Percentiles rank a stretch among this genome's conserved stretches.
These are phyloP conservation scores for Arthrobotrys megalospora DNA, from an alignment of 2,329 filamentous ascomycete species.

Conservation along the genomic window DNA sequence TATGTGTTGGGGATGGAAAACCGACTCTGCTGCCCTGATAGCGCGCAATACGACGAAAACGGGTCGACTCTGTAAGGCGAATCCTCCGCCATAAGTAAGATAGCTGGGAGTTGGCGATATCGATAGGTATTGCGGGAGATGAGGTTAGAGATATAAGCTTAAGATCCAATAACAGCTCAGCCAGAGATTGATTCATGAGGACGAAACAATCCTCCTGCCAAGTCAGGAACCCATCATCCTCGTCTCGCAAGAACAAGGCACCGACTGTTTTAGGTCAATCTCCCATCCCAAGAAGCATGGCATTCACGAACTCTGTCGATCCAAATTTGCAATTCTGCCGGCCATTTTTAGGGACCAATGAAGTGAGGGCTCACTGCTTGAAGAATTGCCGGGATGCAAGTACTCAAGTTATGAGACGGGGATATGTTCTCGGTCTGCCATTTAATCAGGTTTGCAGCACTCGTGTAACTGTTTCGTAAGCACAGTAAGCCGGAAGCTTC, in stretches of 20 bases:
- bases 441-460: background rate
- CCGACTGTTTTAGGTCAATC: background rate
- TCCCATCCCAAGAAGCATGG: slow-evolving; percentile 5
- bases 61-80: slow-evolving; percentile 46
- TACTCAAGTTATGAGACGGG: background rate
- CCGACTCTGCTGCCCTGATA: slow-evolving; percentile 45
- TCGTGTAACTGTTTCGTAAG: background rate
- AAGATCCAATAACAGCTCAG: too few relatives aligned
- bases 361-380: background rate
- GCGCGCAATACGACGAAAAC: slow-evolving; percentile 44
- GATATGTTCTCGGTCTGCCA: too few relatives aligned
- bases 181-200: too few relatives aligned
- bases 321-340: background rate
- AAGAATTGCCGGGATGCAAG: background rate
- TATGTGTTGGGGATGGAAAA: background rate
- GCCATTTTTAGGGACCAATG: slow-evolving; percentile 4
- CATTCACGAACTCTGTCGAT: slow-evolving; percentile 8
- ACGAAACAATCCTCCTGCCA: too few relatives aligned
- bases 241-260: background rate
- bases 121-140: too few relatives aligned
- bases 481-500: background rate
- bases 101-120: too few relatives aligned
- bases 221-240: too few relatives aligned
- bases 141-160: too few relatives aligned
- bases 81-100: slow-evolving; percentile 11